These are phyloP conservation scores for Obba rivulosa DNA, from an alignment of 768 basidiomycete species.

Conservation along the genomic window DNA sequence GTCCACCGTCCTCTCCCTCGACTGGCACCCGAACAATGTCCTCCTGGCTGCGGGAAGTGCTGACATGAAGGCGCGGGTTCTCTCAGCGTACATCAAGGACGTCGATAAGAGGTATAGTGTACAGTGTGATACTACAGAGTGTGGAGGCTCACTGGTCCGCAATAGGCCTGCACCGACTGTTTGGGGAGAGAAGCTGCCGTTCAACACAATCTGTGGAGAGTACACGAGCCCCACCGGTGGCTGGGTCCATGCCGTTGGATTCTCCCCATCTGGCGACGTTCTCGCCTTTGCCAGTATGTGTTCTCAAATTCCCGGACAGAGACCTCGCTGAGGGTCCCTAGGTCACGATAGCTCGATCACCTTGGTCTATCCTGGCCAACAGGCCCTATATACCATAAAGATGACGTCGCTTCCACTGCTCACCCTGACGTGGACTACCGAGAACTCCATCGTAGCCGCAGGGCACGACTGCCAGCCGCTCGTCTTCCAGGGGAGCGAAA, in stretches of 20 bases:
- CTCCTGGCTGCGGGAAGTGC: constrained; percentile 95
- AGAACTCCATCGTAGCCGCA: constrained; percentile 80
- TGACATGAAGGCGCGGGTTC: constrained; percentile 95
- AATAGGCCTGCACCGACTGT: constrained; percentile 78
- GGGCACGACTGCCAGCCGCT: constrained; percentile 98
- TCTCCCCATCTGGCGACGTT: constrained; percentile 93
- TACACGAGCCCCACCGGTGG: constrained; percentile 86
- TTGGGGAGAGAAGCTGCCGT: constrained; percentile 98
- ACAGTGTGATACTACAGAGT: not conserved
- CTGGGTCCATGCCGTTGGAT: constrained; percentile 95
- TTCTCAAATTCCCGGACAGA: not conserved
- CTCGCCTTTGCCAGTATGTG: constrained; percentile 89
- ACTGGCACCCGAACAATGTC: constrained; percentile 99
- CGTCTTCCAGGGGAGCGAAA: constrained; percentile 69
- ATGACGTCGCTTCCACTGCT: constrained; percentile 77
- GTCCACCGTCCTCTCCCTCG: constrained; percentile 88
- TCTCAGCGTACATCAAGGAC: constrained; percentile 98
- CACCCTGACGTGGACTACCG: constrained; percentile 81
- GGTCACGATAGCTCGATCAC: constrained; percentile 94
- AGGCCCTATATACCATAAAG: constrained; percentile 67
- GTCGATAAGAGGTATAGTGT: constrained; percentile 75
- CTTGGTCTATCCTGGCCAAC: constrained; percentile 85
- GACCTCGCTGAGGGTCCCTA: constrained; percentile 24
- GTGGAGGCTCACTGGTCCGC: not conserved
- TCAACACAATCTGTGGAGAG: constrained; percentile 96